Percentiles rank a stretch among this genome's conserved stretches.
phyloP scores from a whole-genome alignment of 371 early-diverging fungal species.

The Apophysomyces elegans region DNA sequence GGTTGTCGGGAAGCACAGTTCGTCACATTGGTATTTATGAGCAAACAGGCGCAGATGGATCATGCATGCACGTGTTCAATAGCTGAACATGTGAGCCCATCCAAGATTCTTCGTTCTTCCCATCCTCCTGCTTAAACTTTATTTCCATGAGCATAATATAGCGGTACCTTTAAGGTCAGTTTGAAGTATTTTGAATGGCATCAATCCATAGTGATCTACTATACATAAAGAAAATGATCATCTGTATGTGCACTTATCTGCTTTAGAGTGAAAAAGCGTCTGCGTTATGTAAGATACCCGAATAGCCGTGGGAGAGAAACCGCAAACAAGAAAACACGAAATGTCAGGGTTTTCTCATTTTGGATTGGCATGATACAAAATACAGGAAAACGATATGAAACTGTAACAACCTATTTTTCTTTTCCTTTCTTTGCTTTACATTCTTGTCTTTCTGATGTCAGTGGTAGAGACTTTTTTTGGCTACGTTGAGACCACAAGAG shows the following conservation, averaged over 20 bases:
- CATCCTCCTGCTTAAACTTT: too few species aligned
- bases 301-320: slow-evolving; percentile 2
- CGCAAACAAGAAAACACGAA: background rate
- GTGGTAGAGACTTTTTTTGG: slow-evolving; percentile 46
- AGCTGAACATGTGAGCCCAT: slow-evolving; percentile 1
- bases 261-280: background rate
- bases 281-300: background rate
- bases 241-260: background rate
- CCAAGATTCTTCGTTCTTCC: too few species aligned
- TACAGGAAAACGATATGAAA: background rate
- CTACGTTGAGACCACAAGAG: slow-evolving; percentile 60
- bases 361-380: slow-evolving; percentile 8
- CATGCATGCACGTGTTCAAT: slow-evolving; percentile 9
- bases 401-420: slow-evolving; percentile 7
- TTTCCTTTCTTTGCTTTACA: background rate
- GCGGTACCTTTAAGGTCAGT: too few species aligned
- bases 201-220: too few species aligned
- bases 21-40: slow-evolving; percentile 7
- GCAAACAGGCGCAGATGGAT: slow-evolving; percentile 9
- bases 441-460: slow-evolving; percentile 6
- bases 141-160: too few species aligned
- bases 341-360: slow-evolving; percentile 9
- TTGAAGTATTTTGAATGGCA: too few species aligned
- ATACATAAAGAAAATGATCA: too few species aligned
- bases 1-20: background rate